Evolutionary conservation across 1,284 basidiomycete species (phyloP).

Genomic region (Ceratobasidium papillatum): DNA sequence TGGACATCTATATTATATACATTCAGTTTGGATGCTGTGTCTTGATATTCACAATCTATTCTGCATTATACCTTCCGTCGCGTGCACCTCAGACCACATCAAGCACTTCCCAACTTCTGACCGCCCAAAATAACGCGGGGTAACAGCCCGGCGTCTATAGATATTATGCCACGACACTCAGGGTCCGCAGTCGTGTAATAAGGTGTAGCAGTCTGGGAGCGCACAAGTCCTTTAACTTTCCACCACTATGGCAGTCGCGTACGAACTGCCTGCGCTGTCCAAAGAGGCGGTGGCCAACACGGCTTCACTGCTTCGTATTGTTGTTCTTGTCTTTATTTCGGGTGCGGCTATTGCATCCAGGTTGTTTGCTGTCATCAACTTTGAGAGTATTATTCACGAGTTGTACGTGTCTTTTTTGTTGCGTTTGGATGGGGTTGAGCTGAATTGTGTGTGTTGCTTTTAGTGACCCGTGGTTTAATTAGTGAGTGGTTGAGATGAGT

Average conservation of each 20-base stretch:
- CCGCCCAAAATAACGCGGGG: background rate
- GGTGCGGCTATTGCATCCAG: conserved; percentile 94
- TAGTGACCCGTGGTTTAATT: conserved; percentile 98
- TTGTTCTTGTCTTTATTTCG: conserved; percentile 87
- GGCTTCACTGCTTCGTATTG: conserved; percentile 83
- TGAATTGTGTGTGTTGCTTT: conserved; percentile 36
- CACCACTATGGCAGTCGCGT: conserved; percentile 40
- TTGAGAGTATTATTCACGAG: conserved; percentile 99
- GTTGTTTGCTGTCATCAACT: conserved; percentile 96
- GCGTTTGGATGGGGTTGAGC: conserved; percentile 34
- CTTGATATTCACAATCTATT: conserved; percentile 20
- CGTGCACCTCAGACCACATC: background rate
- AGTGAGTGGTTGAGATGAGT: conserved; percentile 62
- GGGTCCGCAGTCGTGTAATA: conserved; percentile 39
- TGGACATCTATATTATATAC: background rate
- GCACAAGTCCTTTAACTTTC: background rate
- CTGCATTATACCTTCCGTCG: conserved; percentile 18
- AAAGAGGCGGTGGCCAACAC: conserved; percentile 69
- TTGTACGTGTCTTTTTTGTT: conserved; percentile 70
- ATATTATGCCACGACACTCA: conserved; percentile 38
- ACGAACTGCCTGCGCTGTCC: conserved; percentile 38
- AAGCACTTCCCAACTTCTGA: too few species aligned
- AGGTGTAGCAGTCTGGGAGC: background rate
- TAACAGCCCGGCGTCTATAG: conserved; percentile 18
- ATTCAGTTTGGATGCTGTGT: conserved; percentile 11